Base-by-base conservation (phyloP, 306 rosid species). In the Quercus cerris region DNA sequence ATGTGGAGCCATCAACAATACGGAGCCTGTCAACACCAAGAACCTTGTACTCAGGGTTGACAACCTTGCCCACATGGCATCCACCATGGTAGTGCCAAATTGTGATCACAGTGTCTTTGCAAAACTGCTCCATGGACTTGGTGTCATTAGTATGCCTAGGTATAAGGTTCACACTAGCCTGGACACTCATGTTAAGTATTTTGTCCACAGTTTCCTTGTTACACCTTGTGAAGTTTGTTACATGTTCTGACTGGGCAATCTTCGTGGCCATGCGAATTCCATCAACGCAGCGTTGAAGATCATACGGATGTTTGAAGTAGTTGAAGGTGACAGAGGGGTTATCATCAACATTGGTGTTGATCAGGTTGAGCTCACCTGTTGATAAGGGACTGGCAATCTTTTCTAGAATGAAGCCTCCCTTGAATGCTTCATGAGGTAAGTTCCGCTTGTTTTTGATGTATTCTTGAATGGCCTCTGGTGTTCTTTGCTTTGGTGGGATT, bases 21-120 rank as follows among this genome's bases (percentile, higher is more conserved):
- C 99, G 86, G 19, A 95, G 89, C 77, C 88, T 84, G 5, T 87
- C 83, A 66, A 95, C 91, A 54, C 97, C 94, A 22, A 95, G 91
- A 82, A 93, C 93, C 84, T 83, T 91, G 83, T 83, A 57, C 25
- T 90, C 84, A 23, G 80, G 66, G 59, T 73, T 78, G 74, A 95
- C 92, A 18, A 93, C 99, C 81, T 85, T 91, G 55, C 96, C 96
- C 28, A 93, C 92, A 71, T 89, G 99, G 79, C 93, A 85, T 33
- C 99, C 99, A 20, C 99, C 99, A 77, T 93, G 99, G 87, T 93
- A 95, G 66, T 95, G 99, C 99, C 99, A 95, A 75, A 93, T 95
- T 35, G 98, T 88, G 87, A 90, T 91, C 78, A 95, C 98, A 30
- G 97, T 89, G 88, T 95, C 99, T 72, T 73, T 89, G 82, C 98